These are phyloP conservation scores for Daucus carota DNA, from an alignment of 129 eudicot species.

Conservation along the genomic window DH1_v3.0 NC_030388.2:18025501-18026000, in stretches of 20 bases:
- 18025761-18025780: conserved; percentile 18
- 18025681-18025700: conserved; percentile 9
- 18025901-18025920: conserved; percentile 24
- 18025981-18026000: conserved; percentile 39
- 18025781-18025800: conserved; percentile 28
- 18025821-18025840: conserved; percentile 21
- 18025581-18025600: conserved; percentile 29
- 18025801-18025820: conserved; percentile 27
- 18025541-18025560: conserved; percentile 20
- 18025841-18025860: neutral
- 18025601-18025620: conserved; percentile 1
- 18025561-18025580: conserved; percentile 30
- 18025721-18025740: conserved; percentile 27
- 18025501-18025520: neutral
- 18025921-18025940: conserved; percentile 36
- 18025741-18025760: conserved; percentile 21
- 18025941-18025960: conserved; percentile 50
- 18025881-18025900: neutral
- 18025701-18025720: too few species aligned
- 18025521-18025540: neutral
- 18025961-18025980: conserved; percentile 13
- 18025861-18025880: neutral
- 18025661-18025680: neutral
- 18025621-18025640: conserved; percentile 38
- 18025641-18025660: conserved; percentile 34